Base-by-base conservation (phyloP, 768 basidiomycete species). In the Boletus tomentosulus region DNA sequence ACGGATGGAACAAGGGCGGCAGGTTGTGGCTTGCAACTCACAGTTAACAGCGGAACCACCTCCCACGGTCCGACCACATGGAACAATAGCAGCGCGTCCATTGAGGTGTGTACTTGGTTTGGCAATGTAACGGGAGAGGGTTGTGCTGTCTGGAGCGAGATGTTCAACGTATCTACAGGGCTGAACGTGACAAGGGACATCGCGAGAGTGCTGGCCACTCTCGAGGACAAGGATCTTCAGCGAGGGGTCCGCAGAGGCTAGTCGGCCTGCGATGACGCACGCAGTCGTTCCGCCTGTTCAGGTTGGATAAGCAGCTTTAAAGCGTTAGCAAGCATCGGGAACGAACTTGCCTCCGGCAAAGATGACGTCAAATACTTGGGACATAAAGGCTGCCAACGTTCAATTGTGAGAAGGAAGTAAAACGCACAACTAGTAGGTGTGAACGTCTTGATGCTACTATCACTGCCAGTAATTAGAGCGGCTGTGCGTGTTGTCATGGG, bases 201-300 rank as follows among this genome's bases (percentile, higher is more conserved):
- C 55, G 24, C 57, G 53, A 2, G 62, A 59, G 44, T 59, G 59
- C 24, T 55, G 57, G 3, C 68, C 68, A 8, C 55, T 54, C 48
- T 70, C 67, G 6, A 70, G 55, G 22, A 69, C 13, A 4, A 66
- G 57, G 31, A 70, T 64, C 43, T 56, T 65, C 31, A 68, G 63
- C 7, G 56, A 50, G 2, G 70, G 65, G 30, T 68, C 59, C 3
- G 62, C 61, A 0, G 56, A 54, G 15, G 57, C 59, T 3, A 71
- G 53, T 12, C 69, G 60, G 3, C 63, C 64, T 30, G 69, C 66
- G 3, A 57, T 55, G 8, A 71, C 57, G 34, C 64, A 64, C 10
- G 65, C 69, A 4, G 64, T 56, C 15, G 65, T 59, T 15, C 69
- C 69, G 1, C 61, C 62, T 63, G 28, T 8, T 15, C 15, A 45